These are phyloP conservation scores for Mycena amicta DNA, from an alignment of 768 basidiomycete species.

Conservation along the genomic window DNA sequence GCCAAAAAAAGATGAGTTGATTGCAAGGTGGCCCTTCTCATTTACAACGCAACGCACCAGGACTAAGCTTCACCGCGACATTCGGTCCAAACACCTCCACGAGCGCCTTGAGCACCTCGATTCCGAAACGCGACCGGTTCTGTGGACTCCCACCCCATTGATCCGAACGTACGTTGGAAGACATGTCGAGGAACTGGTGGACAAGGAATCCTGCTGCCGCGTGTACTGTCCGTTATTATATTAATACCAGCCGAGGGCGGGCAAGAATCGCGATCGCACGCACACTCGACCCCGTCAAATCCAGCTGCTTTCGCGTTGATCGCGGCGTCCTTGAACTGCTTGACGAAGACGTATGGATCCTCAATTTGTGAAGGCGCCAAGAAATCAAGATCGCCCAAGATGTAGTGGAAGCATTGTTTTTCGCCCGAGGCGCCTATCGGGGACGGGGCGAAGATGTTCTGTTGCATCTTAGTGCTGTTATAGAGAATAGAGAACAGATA, in stretches of 20 bases:
- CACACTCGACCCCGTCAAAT: constrained; percentile 45
- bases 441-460: constrained; percentile 45
- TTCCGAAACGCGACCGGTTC: constrained; percentile 43
- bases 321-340: constrained; percentile 46
- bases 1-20: constrained; percentile 32
- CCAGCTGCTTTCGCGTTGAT: constrained; percentile 54
- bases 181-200: constrained; percentile 39
- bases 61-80: constrained; percentile 26
- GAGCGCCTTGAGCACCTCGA: constrained; percentile 37
- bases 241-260: no score
- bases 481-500: no score
- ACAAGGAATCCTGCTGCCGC: constrained; percentile 37
- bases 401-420: constrained; percentile 35
- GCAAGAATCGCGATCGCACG: neutral
- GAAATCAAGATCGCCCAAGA: constrained; percentile 41
- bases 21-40: no score
- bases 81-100: constrained; percentile 38
- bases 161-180: constrained; percentile 42
- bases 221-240: constrained; percentile 26
- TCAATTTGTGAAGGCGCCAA: constrained; percentile 46
- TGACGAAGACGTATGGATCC: constrained; percentile 43
- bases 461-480: no score
- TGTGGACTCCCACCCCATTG: constrained; percentile 47
- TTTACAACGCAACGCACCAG: constrained; percentile 4
- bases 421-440: constrained; percentile 45